Evolutionary conservation across 495 filamentous ascomycete genomes (phyloP).

Genomic region (Aspergillus nanangensis): DNA sequence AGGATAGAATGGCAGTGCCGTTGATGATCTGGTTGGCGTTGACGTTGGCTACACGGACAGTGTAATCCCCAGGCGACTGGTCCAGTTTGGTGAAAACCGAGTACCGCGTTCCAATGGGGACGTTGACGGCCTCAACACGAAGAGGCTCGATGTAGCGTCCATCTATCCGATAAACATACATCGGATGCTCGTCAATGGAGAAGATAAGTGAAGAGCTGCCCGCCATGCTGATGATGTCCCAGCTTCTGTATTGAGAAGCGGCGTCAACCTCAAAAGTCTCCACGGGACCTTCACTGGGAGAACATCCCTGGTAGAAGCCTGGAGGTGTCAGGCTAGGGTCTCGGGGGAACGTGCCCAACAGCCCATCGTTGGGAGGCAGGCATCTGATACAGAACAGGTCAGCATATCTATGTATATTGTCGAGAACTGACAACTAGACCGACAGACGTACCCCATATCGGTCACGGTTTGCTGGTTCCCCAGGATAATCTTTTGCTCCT

Average conservation of each 20-base stretch:
- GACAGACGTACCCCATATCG: conserved; percentile 45
- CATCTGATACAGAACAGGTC: conserved; percentile 2
- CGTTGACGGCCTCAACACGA: conserved; percentile 27
- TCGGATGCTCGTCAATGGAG: conserved; percentile 37
- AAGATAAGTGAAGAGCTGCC: conserved; percentile 19
- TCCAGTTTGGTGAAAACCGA: conserved; percentile 35
- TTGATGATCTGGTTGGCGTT: conserved; percentile 33
- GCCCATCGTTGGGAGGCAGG: neutral
- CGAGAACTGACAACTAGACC: too few species aligned
- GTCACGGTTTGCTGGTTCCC: conserved; percentile 30
- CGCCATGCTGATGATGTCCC: conserved; percentile 26
- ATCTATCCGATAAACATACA: conserved; percentile 41
- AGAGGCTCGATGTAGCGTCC: conserved; percentile 35
- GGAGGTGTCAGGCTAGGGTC: conserved; percentile 2
- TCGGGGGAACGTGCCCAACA: neutral
- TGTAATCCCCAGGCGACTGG: conserved; percentile 28
- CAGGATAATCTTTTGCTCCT: conserved; percentile 15
- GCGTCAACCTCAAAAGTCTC: conserved; percentile 25
- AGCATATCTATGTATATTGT: conserved; percentile 5
- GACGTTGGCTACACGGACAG: conserved; percentile 30
- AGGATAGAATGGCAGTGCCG: conserved; percentile 26
- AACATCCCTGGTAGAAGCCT: conserved; percentile 18
- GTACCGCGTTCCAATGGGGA: conserved; percentile 30
- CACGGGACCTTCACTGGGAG: conserved; percentile 15
- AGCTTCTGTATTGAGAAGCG: conserved; percentile 22